Conservation (phyloP, 73 alveolate species). For the Tetrahymena elliotti region DNA sequence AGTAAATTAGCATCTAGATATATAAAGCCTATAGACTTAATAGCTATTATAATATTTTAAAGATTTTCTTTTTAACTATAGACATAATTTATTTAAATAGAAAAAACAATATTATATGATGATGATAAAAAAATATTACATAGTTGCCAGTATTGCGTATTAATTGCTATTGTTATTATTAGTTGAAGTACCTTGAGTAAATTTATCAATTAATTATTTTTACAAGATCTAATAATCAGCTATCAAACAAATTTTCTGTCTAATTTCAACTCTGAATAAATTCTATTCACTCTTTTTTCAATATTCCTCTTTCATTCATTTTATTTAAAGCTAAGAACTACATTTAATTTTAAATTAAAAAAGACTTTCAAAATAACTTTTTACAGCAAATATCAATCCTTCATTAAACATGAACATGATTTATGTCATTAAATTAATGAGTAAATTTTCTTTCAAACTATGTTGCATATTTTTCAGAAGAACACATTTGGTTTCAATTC, state of each 20-base stretch:
- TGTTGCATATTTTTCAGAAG: no score
- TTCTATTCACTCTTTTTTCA: background rate
- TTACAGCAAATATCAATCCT: no score
- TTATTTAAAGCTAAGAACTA: background rate
- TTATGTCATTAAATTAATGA: no score
- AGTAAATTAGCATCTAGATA: background rate
- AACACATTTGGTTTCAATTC: no score
- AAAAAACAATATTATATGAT: background rate
- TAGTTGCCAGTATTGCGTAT: background rate
- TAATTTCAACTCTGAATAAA: background rate
- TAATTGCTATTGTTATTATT: background rate
- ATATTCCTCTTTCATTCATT: no score
- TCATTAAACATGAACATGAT: no score
- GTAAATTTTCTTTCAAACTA: no score
- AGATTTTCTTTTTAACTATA: background rate
- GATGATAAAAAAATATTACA: background rate
- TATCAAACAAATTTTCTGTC: background rate
- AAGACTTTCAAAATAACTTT: no score
- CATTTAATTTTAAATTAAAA: background rate
- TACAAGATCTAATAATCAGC: background rate
- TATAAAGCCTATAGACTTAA: no score
- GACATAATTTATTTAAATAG: background rate
- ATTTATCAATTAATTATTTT: no score
- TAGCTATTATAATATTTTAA: no score
- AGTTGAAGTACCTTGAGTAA: background rate